These are phyloP conservation scores for Lactarius sanguifluus DNA, from an alignment of 768 basidiomycete species.

Conservation along the genomic window DNA sequence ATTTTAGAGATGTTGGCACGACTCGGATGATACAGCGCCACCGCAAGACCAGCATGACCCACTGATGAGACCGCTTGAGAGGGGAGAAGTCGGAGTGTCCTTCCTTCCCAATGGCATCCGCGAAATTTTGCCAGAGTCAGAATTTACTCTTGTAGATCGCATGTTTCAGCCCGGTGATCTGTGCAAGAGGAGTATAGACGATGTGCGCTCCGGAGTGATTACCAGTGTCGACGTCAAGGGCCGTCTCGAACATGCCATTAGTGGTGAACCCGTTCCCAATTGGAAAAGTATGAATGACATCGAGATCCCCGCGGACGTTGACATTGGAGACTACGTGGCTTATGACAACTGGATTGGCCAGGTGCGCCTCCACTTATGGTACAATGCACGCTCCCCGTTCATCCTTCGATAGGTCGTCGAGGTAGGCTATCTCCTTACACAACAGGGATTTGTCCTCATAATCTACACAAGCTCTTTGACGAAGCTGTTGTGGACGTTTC, in stretches of 20 bases:
- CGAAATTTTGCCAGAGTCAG: slow-evolving; percentile 69
- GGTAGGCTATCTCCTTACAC: slow-evolving; percentile 45
- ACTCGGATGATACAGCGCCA: slow-evolving; percentile 67
- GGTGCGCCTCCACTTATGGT: slow-evolving; percentile 44
- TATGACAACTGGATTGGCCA: slow-evolving; percentile 89
- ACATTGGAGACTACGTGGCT: slow-evolving; percentile 79
- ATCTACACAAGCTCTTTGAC: slow-evolving; percentile 66
- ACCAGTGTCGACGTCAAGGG: slow-evolving; percentile 59
- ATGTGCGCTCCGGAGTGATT: slow-evolving; percentile 75
- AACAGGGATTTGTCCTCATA: slow-evolving; percentile 15
- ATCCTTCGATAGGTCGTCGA: slow-evolving; percentile 60
- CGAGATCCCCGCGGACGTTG: slow-evolving; percentile 56
- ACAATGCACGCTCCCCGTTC: slow-evolving; percentile 19
- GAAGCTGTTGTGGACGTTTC: slow-evolving; percentile 73
- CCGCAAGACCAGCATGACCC: slow-evolving; percentile 55
- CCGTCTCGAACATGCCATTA: slow-evolving; percentile 76
- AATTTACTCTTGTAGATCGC: slow-evolving; percentile 72
- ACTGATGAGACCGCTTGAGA: slow-evolving; percentile 68
- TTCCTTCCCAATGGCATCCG: slow-evolving; percentile 56
- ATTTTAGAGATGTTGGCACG: slow-evolving; percentile 82
- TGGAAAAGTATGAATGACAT: slow-evolving; percentile 66
- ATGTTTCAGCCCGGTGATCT: slow-evolving; percentile 76
- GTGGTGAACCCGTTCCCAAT: slow-evolving; percentile 52
- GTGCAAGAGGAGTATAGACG: slow-evolving; percentile 75
- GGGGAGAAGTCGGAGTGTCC: slow-evolving; percentile 82